Evolutionary conservation across 768 basidiomycete species (phyloP), one percentile per base, ranked within the genome.

Genomic region (Paxillus ammoniavirescens): DNA sequence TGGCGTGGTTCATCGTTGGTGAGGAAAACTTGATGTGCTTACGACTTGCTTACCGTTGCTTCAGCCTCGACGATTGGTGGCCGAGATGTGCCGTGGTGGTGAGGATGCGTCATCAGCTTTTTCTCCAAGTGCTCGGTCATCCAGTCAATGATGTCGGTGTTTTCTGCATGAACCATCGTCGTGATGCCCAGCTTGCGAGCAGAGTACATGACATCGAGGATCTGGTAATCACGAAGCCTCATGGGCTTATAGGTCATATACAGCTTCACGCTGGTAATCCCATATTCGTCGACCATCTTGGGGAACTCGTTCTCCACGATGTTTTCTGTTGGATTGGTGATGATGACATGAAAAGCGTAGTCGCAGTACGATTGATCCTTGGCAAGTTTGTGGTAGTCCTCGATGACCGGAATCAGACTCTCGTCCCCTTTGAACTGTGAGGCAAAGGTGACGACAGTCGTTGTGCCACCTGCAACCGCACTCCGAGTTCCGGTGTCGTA

Each of bases 371-470:
- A 56, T 41, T 65, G 60, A 14, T 55, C 63, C 10, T 61, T 59
- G 14, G 72, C 65, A 1, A 67, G 61, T 21, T 62, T 54, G 53
- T 72, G 65, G 40, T 73, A 73, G 10, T 63, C 67, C 30, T 70
- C 64, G 12, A 73, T 66, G 8, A 69, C 71, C 4, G 55, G 53
- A 10, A 59, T 58, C 38, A 67, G 51, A 26, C 57, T 66, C 14
- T 36, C 30, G 15, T 63, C 62, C 8, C 31, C 35, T 42, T 60
- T 54, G 43, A 54, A 42, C 57, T 73, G 72, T 0, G 67, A 65
- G 5, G 72, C 72, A 44, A 73, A 73, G 8, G 72, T 69, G 9
- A 73, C 52, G 28, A 73, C 62, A n/a, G 68, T 71, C 2, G 72
- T 73, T 0, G 65, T 65, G 5, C 72, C 72, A 15, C 72, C 72